phyloP scores from a whole-genome alignment of 208 protist genomes.

The Leishmania mexicana region DNA sequence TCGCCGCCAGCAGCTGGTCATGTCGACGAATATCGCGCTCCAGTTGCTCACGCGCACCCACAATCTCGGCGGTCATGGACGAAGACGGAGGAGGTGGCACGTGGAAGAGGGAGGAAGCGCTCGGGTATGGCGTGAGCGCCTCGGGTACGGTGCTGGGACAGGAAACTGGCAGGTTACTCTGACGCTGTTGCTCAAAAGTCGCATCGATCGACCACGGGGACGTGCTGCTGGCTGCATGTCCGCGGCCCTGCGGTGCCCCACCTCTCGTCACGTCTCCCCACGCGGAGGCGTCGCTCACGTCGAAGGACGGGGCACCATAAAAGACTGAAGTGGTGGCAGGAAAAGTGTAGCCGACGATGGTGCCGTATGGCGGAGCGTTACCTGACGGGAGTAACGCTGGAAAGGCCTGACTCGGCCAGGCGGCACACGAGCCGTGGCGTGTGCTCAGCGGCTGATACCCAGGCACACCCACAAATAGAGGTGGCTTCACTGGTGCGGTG shows the following conservation, averaged over 20 bases:
- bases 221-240: neutral
- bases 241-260: neutral
- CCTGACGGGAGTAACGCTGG: neutral
- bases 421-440: neutral
- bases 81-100: constrained; percentile 5
- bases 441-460: constrained; percentile 7
- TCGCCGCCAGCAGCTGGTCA: constrained; percentile 70
- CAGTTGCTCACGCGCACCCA: constrained; percentile 41
- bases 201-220: neutral
- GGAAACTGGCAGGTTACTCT: neutral
- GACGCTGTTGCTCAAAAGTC: neutral
- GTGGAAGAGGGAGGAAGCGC: neutral
- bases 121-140: neutral
- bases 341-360: neutral
- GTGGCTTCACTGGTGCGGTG: constrained; percentile 7
- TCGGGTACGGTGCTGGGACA: neutral
- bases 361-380: neutral
- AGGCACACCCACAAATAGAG: constrained; percentile 23
- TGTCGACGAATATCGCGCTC: constrained; percentile 67
- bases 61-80: neutral
- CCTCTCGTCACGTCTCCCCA: neutral
- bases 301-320: neutral
- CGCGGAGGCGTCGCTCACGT: neutral
- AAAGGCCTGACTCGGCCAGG: neutral
- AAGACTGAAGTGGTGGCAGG: neutral